These are phyloP conservation scores for Metschnikowia corniflorae DNA, from an alignment of 805 yeast species.

Conservation along the genomic window DNA sequence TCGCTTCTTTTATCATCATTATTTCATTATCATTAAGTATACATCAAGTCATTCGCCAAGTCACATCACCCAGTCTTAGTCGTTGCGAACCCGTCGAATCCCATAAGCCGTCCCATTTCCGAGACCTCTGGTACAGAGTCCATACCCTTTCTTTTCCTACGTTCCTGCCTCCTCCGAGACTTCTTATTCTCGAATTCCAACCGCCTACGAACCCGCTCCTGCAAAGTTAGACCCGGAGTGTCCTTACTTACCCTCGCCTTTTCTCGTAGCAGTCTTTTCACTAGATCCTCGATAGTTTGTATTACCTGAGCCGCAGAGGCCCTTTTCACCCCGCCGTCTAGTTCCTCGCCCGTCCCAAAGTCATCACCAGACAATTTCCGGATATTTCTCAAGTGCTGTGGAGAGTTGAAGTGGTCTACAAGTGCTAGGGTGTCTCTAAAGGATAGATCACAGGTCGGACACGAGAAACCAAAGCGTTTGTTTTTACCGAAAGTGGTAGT, in stretches of 20 bases:
- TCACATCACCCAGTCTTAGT: conserved; percentile 31
- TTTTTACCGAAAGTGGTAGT: conserved; percentile 24
- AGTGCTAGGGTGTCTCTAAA: conserved; percentile 80
- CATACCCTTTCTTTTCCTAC: conserved; percentile 1
- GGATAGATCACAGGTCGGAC: conserved; percentile 75
- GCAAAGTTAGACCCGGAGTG: conserved; percentile 27
- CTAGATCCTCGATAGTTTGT: conserved; percentile 26
- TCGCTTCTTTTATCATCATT: no score
- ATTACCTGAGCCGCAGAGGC: conserved; percentile 36
- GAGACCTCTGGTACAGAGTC: conserved; percentile 2
- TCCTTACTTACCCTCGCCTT: conserved; percentile 3
- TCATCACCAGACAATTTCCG: conserved; percentile 20
- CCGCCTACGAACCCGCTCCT: conserved; percentile 39
- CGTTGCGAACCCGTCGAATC: conserved; percentile 53
- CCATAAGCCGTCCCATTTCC: conserved; percentile 47
- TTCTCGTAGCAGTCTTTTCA: conserved; percentile 23
- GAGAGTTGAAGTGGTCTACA: conserved; percentile 79
- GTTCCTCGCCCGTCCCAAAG: conserved; percentile 12
- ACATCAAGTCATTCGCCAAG: no score
- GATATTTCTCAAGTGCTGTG: conserved; percentile 48
- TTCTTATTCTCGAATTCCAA: conserved; percentile 36
- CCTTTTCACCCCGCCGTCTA: conserved; percentile 35
- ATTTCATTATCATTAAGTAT: no score
- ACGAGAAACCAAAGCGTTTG: conserved; percentile 81
- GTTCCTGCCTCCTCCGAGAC: conserved; percentile 22